phyloP scores from a whole-genome alignment of 805 yeast species.

The Lachancea nothofagi region DNA sequence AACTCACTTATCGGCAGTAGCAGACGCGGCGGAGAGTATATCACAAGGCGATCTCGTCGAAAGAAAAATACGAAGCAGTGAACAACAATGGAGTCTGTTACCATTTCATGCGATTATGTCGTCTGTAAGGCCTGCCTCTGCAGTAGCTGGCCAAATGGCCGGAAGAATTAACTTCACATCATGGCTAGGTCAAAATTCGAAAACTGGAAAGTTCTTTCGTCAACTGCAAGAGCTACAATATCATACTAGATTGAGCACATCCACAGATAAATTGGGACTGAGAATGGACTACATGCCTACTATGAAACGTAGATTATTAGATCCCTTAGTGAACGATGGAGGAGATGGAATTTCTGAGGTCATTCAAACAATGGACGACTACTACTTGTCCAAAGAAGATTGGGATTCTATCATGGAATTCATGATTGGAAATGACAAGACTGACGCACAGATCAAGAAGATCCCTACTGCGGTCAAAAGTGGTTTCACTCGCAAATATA shows the following conservation, averaged over 20 bases:
- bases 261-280: constrained; percentile 68
- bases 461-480: constrained; percentile 75
- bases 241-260: constrained; percentile 75
- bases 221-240: constrained; percentile 82
- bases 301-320: constrained; percentile 48
- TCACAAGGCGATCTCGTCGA: constrained; percentile 83
- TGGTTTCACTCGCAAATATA: constrained; percentile 82
- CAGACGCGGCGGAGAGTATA: constrained; percentile 79
- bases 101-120: constrained; percentile 89
- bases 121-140: constrained; percentile 70
- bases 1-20: constrained; percentile 56
- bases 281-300: constrained; percentile 72
- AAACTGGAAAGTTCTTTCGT: constrained; percentile 69
- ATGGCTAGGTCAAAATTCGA: constrained; percentile 89
- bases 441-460: constrained; percentile 47
- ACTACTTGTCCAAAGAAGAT: constrained; percentile 83
- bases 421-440: constrained; percentile 58
- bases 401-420: constrained; percentile 87
- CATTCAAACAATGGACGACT: constrained; percentile 72
- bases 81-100: constrained; percentile 89
- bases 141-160: constrained; percentile 62
- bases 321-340: constrained; percentile 53
- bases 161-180: constrained; percentile 74
- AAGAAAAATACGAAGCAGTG: constrained; percentile 75
- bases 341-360: constrained; percentile 61